Conservation (phyloP, 139 green algal genomes). For the Marvania coccoides region DNA sequence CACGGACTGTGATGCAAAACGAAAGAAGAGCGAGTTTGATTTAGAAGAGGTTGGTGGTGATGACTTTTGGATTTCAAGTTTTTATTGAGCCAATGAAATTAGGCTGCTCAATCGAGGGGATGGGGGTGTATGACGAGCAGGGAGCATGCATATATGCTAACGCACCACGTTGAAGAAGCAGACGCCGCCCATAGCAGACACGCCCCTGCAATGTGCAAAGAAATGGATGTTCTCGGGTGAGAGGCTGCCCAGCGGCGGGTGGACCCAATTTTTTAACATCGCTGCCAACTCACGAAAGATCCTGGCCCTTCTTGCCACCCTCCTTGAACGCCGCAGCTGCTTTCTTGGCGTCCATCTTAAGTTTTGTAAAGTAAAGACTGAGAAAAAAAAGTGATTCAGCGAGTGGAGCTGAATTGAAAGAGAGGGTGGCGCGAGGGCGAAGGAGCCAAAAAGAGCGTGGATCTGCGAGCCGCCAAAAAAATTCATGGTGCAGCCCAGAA, state of each 20-base stretch:
- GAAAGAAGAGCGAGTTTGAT: too few species aligned
- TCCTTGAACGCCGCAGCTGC: constrained; percentile 26
- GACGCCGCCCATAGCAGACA: constrained; percentile 65
- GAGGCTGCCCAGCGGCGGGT: not conserved
- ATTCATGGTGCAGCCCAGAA: too few species aligned
- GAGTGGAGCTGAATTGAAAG: not conserved
- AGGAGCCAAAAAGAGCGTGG: too few species aligned
- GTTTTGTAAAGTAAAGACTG: too few species aligned
- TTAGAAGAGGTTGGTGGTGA: too few species aligned
- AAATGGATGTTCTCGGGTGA: not conserved
- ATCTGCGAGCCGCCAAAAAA: too few species aligned
- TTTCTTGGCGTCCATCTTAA: constrained; percentile 12
- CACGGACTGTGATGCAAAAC: constrained; percentile 36
- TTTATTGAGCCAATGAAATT: too few species aligned
- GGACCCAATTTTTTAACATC: not conserved
- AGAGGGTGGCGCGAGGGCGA: not conserved
- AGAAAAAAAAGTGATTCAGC: not conserved
- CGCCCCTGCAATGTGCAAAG: constrained; percentile 1
- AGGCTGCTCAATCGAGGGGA: too few species aligned
- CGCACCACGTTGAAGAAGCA: constrained; percentile 65
- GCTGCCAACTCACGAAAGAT: constrained; percentile 12
- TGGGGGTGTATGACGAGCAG: too few species aligned
- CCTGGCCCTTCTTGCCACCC: constrained; percentile 55
- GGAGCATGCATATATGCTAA: too few species aligned
- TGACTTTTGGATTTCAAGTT: too few species aligned